Evolutionary conservation across 108 stramenopile genomes (phyloP), one percentile per base, ranked within the genome.

Genomic region (Conticribra guillardii): DNA sequence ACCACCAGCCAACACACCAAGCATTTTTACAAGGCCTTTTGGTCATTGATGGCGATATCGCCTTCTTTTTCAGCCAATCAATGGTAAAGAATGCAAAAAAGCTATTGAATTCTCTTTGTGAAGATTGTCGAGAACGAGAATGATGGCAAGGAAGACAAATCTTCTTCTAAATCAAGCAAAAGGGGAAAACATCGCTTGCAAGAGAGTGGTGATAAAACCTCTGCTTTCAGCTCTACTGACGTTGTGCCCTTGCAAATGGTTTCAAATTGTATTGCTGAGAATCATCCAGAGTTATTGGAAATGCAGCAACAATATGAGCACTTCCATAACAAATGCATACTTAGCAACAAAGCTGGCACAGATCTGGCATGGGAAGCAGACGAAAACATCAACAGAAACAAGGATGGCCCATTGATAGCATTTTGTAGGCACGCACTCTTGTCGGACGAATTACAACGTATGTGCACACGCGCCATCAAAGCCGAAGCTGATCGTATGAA

Each of bases 391-490:
- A n/a, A 73, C 27, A 31, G 34, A 28, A 45, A 11, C 23, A 55
- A 23, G 44, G 75, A 76, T 48, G 75, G 67, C 0, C 75, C 75
- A 54, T 48, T 76, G n/a, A 62, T 76, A 19, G 67, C 67, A 50
- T 76, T 76, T 30, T 68, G 67, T 31, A 30, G 67, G 46, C 34
- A 24, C 29, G 54, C 51, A 21, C n/a, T 76, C 15, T 67, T 53
- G 53, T 41, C 53, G 0, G 18, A 33, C 32, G 49, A 67, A 26
- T 2, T 76, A 18, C 23, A 69, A 30, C 37, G 33, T 58, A 56
- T 55, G 29, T 76, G 75, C 53, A 31, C 19, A 31, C 67, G 67
- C 24, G 51, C 67, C 7, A 54, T 76, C 22, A 68, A 62, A 21
- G 75, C 67, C 0, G 75, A 76, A 56, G 60, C 41, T 19, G 58